Conservation (phyloP, 495 filamentous ascomycete genomes). For the Thozetella sp. region DNA sequence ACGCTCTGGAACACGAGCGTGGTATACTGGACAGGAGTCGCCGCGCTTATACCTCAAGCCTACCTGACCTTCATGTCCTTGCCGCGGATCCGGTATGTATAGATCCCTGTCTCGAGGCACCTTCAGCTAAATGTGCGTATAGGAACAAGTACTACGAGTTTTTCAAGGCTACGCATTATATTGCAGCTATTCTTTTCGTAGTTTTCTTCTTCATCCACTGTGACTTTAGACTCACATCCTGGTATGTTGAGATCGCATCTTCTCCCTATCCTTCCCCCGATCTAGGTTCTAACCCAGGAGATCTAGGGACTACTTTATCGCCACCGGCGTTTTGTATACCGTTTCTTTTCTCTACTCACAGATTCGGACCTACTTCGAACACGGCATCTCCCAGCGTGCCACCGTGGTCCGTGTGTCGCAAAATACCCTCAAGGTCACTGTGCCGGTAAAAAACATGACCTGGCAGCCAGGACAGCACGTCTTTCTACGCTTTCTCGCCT, state of each 20-base stretch:
- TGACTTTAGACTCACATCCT: constrained; percentile 56
- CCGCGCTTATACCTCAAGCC: constrained; percentile 53
- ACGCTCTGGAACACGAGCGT: constrained; percentile 42
- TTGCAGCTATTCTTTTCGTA: constrained; percentile 51
- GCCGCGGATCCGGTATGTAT: constrained; percentile 45
- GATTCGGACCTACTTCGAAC: constrained; percentile 43
- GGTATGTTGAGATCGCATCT: constrained; percentile 34
- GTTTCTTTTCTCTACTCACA: constrained; percentile 39
- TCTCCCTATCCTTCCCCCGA: constrained; percentile 5
- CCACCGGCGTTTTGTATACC: constrained; percentile 50
- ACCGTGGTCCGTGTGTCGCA: constrained; percentile 40
- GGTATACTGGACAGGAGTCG: constrained; percentile 58
- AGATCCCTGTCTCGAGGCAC: neutral
- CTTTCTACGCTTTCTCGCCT: constrained; percentile 72
- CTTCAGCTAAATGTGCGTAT: neutral
- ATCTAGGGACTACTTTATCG: constrained; percentile 61
- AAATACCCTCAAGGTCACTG: constrained; percentile 42
- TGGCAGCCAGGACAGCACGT: constrained; percentile 82
- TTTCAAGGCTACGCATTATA: constrained; percentile 58
- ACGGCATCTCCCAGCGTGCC: constrained; percentile 44
- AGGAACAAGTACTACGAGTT: constrained; percentile 61
- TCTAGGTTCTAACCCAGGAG: neutral
- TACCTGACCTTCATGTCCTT: constrained; percentile 55
- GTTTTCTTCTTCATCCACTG: constrained; percentile 64
- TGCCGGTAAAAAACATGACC: constrained; percentile 50